Conservation (phyloP, 495 filamentous ascomycete species). For the Lindgomyces ingoldianus region DNA sequence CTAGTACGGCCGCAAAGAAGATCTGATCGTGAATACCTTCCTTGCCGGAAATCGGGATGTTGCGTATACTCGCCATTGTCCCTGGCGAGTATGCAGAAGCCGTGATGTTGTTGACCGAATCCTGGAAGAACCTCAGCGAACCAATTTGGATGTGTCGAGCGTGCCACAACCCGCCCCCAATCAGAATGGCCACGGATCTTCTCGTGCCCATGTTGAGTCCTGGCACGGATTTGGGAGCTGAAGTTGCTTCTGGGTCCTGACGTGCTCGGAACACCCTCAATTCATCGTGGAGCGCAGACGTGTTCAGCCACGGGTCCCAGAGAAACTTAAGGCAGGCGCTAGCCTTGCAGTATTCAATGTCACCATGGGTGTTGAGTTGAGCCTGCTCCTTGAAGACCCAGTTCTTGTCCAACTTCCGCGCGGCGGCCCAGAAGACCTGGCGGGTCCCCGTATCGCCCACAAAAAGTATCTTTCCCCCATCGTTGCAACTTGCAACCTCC, state of each 20-base stretch:
- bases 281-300: constrained; percentile 48
- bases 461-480: constrained; percentile 54
- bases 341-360: constrained; percentile 47
- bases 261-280: constrained; percentile 41
- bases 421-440: constrained; percentile 61
- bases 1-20: constrained; percentile 57
- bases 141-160: constrained; percentile 53
- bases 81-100: constrained; percentile 18
- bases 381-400: constrained; percentile 42
- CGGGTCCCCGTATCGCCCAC: constrained; percentile 61
- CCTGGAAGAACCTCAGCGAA: constrained; percentile 51
- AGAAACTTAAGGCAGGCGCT: constrained; percentile 55
- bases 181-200: constrained; percentile 42
- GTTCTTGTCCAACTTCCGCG: constrained; percentile 51
- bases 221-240: background rate
- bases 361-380: constrained; percentile 47
- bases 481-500: constrained; percentile 53
- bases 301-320: constrained; percentile 66
- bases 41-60: constrained; percentile 23
- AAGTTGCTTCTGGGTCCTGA: constrained; percentile 2
- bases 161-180: constrained; percentile 61
- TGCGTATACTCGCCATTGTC: background rate
- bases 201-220: constrained; percentile 9
- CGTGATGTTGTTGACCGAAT: constrained; percentile 49
- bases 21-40: constrained; percentile 26